Conservation (phyloP, 2,329 filamentous ascomycete genomes). For the Fusarium floridanum region DNA sequence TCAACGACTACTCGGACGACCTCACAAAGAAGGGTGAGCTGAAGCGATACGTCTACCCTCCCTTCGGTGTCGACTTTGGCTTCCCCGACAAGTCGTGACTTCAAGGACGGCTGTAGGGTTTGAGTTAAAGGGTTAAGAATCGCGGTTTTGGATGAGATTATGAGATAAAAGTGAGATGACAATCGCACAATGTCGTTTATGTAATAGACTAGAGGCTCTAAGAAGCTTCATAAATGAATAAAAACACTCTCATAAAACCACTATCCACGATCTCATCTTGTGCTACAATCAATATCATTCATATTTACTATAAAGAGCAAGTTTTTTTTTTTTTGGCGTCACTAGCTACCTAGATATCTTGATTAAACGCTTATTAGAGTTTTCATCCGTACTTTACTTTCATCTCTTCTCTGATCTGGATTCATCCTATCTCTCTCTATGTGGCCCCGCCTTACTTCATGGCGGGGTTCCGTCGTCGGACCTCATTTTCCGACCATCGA, state of each 20-base stretch:
- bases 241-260: neutral
- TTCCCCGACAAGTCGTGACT: constrained; percentile 74
- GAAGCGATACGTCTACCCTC: constrained; percentile 75
- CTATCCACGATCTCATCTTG: neutral
- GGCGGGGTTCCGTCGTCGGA: neutral
- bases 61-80: constrained; percentile 76
- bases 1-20: constrained; percentile 67
- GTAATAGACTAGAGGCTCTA: constrained; percentile 20
- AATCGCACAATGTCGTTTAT: constrained; percentile 11
- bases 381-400: neutral
- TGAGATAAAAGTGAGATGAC: constrained; percentile 22
- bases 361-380: neutral
- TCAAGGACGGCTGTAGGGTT: constrained; percentile 32
- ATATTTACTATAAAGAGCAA: neutral
- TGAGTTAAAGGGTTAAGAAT: neutral
- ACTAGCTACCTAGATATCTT: no score
- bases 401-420: neutral
- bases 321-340: no score
- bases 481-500: neutral
- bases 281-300: neutral
- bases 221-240: constrained; percentile 8
- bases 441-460: neutral
- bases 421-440: neutral
- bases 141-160: constrained; percentile 1
- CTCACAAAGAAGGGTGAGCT: constrained; percentile 65